Conservation (phyloP, 257 asterid species). For the Voacanga thouarsii region DNA sequence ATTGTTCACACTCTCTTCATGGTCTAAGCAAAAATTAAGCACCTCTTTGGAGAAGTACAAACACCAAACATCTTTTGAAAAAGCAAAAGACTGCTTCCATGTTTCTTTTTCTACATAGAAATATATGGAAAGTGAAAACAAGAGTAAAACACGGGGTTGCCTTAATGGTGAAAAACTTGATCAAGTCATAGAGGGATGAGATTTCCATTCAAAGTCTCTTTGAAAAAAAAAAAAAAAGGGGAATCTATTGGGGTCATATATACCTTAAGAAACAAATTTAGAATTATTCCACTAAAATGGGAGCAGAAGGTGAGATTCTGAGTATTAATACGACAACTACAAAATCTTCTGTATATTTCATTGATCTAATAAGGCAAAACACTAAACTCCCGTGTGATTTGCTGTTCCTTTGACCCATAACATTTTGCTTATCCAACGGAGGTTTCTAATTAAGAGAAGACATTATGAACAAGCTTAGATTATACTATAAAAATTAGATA, state of each 20-base stretch:
- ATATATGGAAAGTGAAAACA: not conserved
- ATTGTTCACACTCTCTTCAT: not conserved
- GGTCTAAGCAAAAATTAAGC: not conserved
- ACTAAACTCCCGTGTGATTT: not conserved
- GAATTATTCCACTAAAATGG: not conserved
- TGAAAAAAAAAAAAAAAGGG: no score
- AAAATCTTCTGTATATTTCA: not conserved
- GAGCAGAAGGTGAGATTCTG: not conserved
- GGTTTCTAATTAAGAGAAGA: not conserved
- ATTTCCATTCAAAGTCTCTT: no score
- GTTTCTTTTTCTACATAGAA: not conserved
- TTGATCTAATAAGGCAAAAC: not conserved
- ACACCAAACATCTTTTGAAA: not conserved
- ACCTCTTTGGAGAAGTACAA: constrained; percentile 1
- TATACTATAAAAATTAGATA: not conserved
- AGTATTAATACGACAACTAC: not conserved
- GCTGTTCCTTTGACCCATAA: not conserved
- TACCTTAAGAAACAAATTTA: no score
- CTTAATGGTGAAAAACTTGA: no score
- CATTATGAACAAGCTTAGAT: not conserved
- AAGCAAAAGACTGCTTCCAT: not conserved
- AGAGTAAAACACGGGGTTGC: no score
- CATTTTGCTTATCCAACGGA: not conserved
- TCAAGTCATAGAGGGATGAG: no score
- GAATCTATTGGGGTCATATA: no score